phyloP scores from a whole-genome alignment of 148 eudicot genomes.

The Heliamphora exappendiculata region DNA sequence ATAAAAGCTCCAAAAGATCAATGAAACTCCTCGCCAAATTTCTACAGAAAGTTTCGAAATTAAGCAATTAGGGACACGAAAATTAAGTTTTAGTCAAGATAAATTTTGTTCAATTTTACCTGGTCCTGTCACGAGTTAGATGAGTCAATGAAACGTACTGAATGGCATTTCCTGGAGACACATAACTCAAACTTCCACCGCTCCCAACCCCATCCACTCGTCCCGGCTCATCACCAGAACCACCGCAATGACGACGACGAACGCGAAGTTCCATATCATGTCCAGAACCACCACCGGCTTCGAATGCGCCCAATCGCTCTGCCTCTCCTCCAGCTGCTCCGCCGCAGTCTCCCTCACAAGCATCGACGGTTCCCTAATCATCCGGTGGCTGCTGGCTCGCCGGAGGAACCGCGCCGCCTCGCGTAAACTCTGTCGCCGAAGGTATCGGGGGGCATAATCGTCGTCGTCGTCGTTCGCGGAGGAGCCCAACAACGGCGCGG shows the following conservation, averaged over 20 bases:
- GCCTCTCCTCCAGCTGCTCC: conserved; percentile 59
- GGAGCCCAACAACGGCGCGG: conserved; percentile 26
- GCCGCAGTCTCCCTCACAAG: conserved; percentile 67
- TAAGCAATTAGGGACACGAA: not conserved
- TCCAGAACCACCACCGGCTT: conserved; percentile 58
- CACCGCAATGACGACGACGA: conserved; percentile 28
- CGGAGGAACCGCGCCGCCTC: conserved; percentile 61
- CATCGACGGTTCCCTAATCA: conserved; percentile 50
- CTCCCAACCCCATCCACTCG: conserved; percentile 18
- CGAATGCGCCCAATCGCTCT: conserved; percentile 69
- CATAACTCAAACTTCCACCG: not conserved
- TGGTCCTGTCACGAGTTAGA: not conserved
- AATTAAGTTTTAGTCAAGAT: not conserved
- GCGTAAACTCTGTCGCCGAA: conserved; percentile 35
- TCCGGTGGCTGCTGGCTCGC: conserved; percentile 42
- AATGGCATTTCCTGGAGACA: not conserved
- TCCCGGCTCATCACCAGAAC: conserved; percentile 26
- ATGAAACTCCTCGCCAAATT: not conserved
- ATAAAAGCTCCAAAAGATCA: not conserved
- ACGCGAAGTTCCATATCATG: conserved; percentile 53
- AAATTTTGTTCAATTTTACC: conserved; percentile 7
- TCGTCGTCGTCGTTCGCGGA: conserved; percentile 10
- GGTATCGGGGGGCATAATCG: conserved; percentile 10
- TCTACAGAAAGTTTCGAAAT: not conserved
- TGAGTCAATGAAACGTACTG: conserved; percentile 29